Conservation (phyloP, 2,329 filamentous ascomycete species). For the Parascedosporium putredinis region DNA sequence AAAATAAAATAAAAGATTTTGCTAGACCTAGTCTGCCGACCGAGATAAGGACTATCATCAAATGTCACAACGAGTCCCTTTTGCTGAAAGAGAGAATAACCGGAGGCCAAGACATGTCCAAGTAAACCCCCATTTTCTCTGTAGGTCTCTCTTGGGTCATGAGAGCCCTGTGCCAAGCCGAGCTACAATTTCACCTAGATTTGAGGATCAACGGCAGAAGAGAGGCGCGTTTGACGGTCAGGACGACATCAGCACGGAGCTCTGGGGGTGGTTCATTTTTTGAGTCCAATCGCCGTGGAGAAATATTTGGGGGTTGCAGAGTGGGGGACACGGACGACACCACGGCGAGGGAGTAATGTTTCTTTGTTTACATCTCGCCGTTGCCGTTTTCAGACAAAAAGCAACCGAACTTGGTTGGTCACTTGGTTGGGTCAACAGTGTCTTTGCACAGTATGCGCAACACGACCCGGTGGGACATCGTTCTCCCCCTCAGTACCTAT, state of each 20-base stretch:
- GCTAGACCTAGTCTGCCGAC: too few species aligned
- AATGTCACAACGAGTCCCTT: too few species aligned
- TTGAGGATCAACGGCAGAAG: not conserved
- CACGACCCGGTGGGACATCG: too few species aligned
- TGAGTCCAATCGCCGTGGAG: not conserved
- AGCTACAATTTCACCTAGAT: constrained; percentile 1
- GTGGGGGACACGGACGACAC: not conserved
- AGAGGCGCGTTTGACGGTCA: not conserved
- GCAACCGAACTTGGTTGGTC: not conserved
- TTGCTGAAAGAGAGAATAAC: too few species aligned
- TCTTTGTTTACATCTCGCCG: not conserved
- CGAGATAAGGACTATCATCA: too few species aligned
- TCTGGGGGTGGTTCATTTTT: not conserved
- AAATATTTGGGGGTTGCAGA: not conserved
- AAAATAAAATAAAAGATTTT: too few species aligned
- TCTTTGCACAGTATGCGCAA: not conserved
- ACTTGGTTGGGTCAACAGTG: not conserved
- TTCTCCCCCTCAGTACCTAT: too few species aligned
- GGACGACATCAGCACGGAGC: too few species aligned
- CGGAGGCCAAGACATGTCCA: not conserved
- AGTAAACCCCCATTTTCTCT: too few species aligned
- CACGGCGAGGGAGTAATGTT: not conserved
- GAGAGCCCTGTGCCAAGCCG: not conserved
- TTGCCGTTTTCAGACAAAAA: not conserved
- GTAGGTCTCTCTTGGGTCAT: not conserved